A percentile compares a stretch with the other conserved stretches of the same genome.
Conservation (phyloP, 2,329 filamentous ascomycete species). For the Fonsecaea erecta region DNA sequence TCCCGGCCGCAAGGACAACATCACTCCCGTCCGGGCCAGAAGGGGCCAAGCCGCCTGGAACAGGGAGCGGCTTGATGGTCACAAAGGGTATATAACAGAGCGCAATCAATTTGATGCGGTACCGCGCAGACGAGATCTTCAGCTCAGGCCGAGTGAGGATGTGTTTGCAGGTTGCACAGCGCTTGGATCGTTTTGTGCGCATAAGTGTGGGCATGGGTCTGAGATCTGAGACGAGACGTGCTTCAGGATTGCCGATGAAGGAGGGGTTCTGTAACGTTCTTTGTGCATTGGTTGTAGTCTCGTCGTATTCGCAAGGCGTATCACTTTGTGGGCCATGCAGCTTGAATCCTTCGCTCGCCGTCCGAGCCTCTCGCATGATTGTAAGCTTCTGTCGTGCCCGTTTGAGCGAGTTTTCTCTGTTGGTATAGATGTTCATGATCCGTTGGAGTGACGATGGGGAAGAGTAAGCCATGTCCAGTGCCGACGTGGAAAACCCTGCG, state of each 20-base stretch:
- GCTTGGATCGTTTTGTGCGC: conserved; percentile 89
- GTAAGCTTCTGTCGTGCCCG: conserved; percentile 69
- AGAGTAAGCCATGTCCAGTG: conserved; percentile 54
- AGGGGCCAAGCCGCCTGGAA: conserved; percentile 38
- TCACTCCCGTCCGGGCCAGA: conserved; percentile 42
- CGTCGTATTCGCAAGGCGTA: conserved; percentile 25
- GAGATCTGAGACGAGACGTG: conserved; percentile 72
- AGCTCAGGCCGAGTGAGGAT: conserved; percentile 93
- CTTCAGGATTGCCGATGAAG: conserved; percentile 45
- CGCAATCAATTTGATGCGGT: conserved; percentile 89
- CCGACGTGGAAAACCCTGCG: conserved; percentile 55
- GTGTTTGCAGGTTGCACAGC: conserved; percentile 88
- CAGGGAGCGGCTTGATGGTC: conserved; percentile 61
- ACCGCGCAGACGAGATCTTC: conserved; percentile 85
- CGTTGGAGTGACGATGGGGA: conserved; percentile 82
- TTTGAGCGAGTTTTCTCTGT: conserved; percentile 58
- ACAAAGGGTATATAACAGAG: conserved; percentile 85
- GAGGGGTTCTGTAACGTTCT: conserved; percentile 55
- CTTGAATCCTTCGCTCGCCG: conserved; percentile 72
- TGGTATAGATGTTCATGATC: conserved; percentile 88
- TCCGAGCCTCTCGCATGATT: conserved; percentile 79
- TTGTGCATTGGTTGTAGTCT: conserved; percentile 32
- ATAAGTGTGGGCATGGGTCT: conserved; percentile 82
- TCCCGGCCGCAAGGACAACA: conserved; percentile 55
- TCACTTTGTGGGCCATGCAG: conserved; percentile 58